A percentile compares a stretch with the other conserved stretches of the same genome.
phyloP scores from a whole-genome alignment of 2,329 filamentous ascomycete genomes.

The Cladophialophora chaetospira region DNA sequence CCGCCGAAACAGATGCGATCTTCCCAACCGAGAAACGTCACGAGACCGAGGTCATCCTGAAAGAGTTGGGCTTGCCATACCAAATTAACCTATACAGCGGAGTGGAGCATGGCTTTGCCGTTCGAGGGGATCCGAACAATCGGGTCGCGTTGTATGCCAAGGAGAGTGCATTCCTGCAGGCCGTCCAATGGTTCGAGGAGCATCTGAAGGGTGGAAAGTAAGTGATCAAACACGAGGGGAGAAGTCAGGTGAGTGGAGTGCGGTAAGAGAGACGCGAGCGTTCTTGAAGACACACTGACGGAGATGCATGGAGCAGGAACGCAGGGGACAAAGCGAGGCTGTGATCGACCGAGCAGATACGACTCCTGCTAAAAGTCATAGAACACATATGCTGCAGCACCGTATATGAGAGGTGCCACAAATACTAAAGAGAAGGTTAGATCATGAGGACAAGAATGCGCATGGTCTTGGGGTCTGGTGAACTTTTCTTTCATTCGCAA shows the following conservation, averaged over 20 bases:
- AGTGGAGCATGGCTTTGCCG: constrained; percentile 73
- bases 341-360: background rate
- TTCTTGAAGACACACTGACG: background rate
- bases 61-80: constrained; percentile 61
- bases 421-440: background rate
- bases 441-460: background rate
- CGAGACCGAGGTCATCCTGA: constrained; percentile 65
- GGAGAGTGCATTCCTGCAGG: constrained; percentile 79
- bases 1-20: constrained; percentile 64
- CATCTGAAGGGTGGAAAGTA: constrained; percentile 39
- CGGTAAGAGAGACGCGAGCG: background rate
- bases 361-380: background rate
- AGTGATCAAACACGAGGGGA: background rate
- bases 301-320: background rate
- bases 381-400: background rate
- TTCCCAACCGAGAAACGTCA: constrained; percentile 66
- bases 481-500: background rate
- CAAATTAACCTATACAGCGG: constrained; percentile 76
- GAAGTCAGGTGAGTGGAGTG: background rate
- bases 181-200: constrained; percentile 74
- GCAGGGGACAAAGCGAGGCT: background rate
- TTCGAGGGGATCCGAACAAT: constrained; percentile 64
- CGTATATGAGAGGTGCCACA: background rate
- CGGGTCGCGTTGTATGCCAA: constrained; percentile 67
- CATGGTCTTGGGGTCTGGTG: background rate